Evolutionary conservation across 352 stramenopile species (phyloP).

Genomic region (Pythium volutum): DNA sequence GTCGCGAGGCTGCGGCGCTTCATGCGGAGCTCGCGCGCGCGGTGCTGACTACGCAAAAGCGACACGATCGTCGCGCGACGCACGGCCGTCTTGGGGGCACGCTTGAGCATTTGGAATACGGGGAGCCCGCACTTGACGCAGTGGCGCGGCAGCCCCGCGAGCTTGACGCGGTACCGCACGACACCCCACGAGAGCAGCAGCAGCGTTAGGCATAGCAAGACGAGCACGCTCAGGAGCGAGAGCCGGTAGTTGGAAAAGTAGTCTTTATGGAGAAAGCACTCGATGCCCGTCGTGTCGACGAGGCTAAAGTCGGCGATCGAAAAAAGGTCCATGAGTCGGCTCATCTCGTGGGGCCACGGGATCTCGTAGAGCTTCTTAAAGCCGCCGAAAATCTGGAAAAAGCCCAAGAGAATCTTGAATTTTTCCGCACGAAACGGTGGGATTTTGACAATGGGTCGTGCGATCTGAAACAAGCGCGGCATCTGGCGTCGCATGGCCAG

Average conservation of each 20-base stretch:
- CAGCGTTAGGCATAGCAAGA: slow-evolving; percentile 32
- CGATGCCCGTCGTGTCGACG: slow-evolving; percentile 56
- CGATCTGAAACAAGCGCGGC: slow-evolving; percentile 41
- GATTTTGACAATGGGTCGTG: slow-evolving; percentile 18
- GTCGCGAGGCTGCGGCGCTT: slow-evolving; percentile 23
- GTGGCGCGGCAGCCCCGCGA: slow-evolving; percentile 51
- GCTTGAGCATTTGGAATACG: slow-evolving; percentile 45
- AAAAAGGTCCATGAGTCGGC: slow-evolving; percentile 59
- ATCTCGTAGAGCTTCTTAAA: slow-evolving; percentile 79
- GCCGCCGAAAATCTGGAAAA: slow-evolving; percentile 72
- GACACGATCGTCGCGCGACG: slow-evolving; percentile 38
- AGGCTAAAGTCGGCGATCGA: slow-evolving; percentile 68
- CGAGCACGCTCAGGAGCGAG: slow-evolving; percentile 38
- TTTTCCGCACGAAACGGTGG: slow-evolving; percentile 56
- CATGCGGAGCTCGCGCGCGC: slow-evolving; percentile 17
- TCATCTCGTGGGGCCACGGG: slow-evolving; percentile 58
- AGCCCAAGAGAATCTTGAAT: slow-evolving; percentile 76
- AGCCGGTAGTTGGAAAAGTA: slow-evolving; percentile 67
- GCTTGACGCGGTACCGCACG: slow-evolving; percentile 51
- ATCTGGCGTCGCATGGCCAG: not conserved
- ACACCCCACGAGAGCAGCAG: slow-evolving; percentile 49
- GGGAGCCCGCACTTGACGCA: slow-evolving; percentile 57
- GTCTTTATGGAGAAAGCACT: slow-evolving; percentile 60
- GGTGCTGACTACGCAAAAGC: slow-evolving; percentile 42
- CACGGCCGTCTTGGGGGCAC: slow-evolving; percentile 27